Base-by-base conservation (phyloP, 106 monocot species). In the Dactylorhiza incarnata region DNA sequence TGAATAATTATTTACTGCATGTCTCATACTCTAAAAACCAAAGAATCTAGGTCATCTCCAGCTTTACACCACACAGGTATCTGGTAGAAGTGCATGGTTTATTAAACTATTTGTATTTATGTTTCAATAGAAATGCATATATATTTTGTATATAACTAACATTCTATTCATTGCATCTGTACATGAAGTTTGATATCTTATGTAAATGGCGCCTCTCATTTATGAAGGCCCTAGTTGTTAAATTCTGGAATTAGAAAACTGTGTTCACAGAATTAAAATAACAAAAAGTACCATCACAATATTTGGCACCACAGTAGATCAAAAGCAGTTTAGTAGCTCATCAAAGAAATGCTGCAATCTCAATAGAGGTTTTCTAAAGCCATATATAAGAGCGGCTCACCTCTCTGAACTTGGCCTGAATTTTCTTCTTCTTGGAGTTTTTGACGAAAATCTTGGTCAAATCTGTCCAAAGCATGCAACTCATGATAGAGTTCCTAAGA, bases 401-500 rank as follows among this genome's bases (percentile, higher is more conserved):
- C 89, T 86, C 77, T 82, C 78, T 84, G 89, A 69, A 75, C 72
- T 29, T 46, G 54, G 78, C 53, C 82, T 59, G 86, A 63, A 62
- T 82, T 89, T 49, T 84, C 85, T 46, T 85, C 89, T 84, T 86
- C 89, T 11, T 75, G 84, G 46, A 53, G 79, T 77, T 84, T 89
- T 25, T 82, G 85, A 8, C 59, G 83, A 77, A 82, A 86, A 75
- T 89, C 89, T 76, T 82, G 86, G 23, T 86, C 86, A 84, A 89
- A 86, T 89, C 89, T 86, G 74, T 89, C 89, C 63, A 89, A 74
- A 24, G 89, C 82, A 89, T 86, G 86, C 29, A 89, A 62, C 69
- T 89, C 89, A 47, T 89, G 89, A 72, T 89, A 89, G 26, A 89
- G 61, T 72, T 89, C 89, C 89, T 89, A 76, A 72, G 22, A 12